phyloP scores from a whole-genome alignment of 192 early-diverging fungal genomes.

The Backusella sp. region DNA sequence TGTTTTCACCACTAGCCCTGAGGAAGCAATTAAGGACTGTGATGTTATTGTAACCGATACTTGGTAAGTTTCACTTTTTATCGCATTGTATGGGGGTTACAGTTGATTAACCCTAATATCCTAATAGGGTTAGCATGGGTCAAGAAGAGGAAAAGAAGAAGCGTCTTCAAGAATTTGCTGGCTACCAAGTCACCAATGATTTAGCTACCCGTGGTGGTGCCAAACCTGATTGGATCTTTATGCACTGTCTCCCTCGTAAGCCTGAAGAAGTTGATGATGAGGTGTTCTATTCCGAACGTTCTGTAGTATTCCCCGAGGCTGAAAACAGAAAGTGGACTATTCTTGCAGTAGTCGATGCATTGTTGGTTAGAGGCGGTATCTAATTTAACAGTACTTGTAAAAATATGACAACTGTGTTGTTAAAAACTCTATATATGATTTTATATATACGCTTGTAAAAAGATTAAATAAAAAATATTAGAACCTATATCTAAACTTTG shows the following conservation, averaged over 20 bases:
- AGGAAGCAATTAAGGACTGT: constrained; percentile 74
- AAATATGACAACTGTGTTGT: constrained; percentile 7
- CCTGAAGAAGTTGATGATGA: constrained; percentile 96
- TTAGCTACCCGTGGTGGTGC: constrained; percentile 78
- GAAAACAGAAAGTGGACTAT: constrained; percentile 99
- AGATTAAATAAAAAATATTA: constrained; percentile 6
- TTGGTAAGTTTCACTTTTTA: constrained; percentile 56
- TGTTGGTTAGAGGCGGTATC: constrained; percentile 59
- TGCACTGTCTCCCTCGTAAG: constrained; percentile 98
- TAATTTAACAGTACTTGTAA: constrained; percentile 18
- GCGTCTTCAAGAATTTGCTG: constrained; percentile 77
- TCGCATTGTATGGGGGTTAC: neutral
- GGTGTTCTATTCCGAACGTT: constrained; percentile 89
- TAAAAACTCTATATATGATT: neutral
- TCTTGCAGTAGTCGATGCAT: constrained; percentile 74
- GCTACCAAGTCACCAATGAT: constrained; percentile 88
- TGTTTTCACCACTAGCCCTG: constrained; percentile 64
- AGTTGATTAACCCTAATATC: neutral
- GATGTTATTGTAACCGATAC: constrained; percentile 97
- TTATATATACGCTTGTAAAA: constrained; percentile 8
- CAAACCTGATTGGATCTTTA: constrained; percentile 90
- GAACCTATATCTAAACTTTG: neutral
- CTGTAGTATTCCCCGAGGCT: constrained; percentile 94
- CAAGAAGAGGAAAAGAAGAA: constrained; percentile 89
- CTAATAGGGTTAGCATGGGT: constrained; percentile 88